Base-by-base conservation (phyloP, 2,329 filamentous ascomycete species). In the Parascedosporium putredinis region DNA sequence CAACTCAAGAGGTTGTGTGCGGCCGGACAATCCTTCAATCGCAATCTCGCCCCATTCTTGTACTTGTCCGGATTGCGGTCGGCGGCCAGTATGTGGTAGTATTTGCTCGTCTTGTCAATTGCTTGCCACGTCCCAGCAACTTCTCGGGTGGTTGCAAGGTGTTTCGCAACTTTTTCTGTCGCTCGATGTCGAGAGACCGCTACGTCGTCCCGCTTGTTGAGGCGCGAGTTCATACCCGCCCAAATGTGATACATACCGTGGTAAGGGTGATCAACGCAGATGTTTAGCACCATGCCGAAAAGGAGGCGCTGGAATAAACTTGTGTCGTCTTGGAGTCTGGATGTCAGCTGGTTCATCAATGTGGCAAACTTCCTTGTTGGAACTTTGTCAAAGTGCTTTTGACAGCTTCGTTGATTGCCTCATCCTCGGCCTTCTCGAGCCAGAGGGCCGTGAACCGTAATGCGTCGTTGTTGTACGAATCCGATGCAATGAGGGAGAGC, bases 241-340 rank as follows among this genome's bases (percentile, higher is more conserved):
- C 91, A 96, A 38, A 98, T 88, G 58, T 97, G 90, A 62, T 98
- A 95, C 82, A 97, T 91, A 45, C 89, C 89, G 62, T 98, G 94
- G 63, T 90, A 95, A 0, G 93, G 94, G 66, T 99, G 93, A 51
- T 98, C 89, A 9, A 78, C 74, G 60, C 91, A 97, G 50, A 98
- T 95, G 7, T 82, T 83, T 59, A 82, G 80, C 3, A 97, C 82
- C 16, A 98, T 70, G 2, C 74, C 72, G 47, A 81, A 78, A 2
- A 99, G 71, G 1, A 91, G 73, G 36, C 72, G 74, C 59, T 98
- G 93, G 60, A 99, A 98, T 0, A 71, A 62, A 14, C 75, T 73
- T 1, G 74, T 76, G 1, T 75, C 66, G 53, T 86, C 79, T 53
- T 95, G 81, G 5, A 98, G 70, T 6, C 93, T 83, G n/a, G 94